Percentiles rank a stretch among this genome's conserved stretches.
Conservation (phyloP, 148 eudicot species). For the Pharnaceum exiguum region DNA sequence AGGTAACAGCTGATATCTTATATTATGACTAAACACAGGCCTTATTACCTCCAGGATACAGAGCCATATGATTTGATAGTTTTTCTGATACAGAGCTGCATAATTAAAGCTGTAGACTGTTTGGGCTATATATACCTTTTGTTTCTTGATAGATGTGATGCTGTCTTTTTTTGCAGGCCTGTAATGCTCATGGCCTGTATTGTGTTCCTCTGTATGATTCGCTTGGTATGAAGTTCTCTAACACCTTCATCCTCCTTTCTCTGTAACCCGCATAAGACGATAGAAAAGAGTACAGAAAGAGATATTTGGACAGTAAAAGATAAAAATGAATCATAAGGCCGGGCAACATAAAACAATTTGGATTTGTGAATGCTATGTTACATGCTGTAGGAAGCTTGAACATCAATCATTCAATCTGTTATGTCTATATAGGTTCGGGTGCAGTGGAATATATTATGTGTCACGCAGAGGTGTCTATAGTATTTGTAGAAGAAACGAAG, state of each 20-base stretch:
- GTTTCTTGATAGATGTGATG: not conserved
- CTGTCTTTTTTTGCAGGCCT: conserved; percentile 53
- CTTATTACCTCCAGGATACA: too few relatives aligned
- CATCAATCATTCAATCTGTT: not conserved
- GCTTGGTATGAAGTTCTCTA: conserved; percentile 46
- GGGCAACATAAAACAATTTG: too few relatives aligned
- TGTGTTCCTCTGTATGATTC: conserved; percentile 97
- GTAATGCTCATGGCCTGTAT: conserved; percentile 86
- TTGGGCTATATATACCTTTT: not conserved
- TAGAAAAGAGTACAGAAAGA: not conserved
- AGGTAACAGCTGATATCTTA: conserved; percentile 39
- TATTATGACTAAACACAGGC: too few relatives aligned
- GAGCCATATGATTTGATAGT: too few relatives aligned
- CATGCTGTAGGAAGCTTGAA: not conserved
- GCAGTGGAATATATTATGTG: conserved; percentile 88
- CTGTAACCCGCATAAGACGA: not conserved
- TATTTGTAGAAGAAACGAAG: conserved; percentile 75
- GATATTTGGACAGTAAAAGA: too few relatives aligned
- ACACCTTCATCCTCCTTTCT: not conserved
- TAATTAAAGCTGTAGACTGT: not conserved
- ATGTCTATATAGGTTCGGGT: conserved; percentile 56
- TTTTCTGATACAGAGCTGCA: too few relatives aligned
- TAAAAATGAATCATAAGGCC: too few relatives aligned
- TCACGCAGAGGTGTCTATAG: conserved; percentile 82
- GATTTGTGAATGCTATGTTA: not conserved